Percentiles rank a stretch among this genome's conserved stretches.
Conservation (phyloP, 202 grass and related monocot genomes). For the Thinopyrum obtusiflorum region DNA sequence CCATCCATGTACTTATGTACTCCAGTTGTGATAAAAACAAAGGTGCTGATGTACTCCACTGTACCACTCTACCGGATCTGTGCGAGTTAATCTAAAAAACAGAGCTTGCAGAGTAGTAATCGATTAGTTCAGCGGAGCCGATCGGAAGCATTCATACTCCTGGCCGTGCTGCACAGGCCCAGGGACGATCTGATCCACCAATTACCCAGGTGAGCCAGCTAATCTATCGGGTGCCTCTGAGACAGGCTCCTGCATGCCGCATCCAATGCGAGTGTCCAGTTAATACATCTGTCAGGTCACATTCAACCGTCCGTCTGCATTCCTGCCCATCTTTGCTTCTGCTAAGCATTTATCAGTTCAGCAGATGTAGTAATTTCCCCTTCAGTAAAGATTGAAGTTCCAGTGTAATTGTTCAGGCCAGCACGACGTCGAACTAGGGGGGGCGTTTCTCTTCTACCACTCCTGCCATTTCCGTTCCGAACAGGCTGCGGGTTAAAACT, state of each 20-base stretch:
- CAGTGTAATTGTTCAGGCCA: neutral
- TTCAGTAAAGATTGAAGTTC: neutral
- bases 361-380: neutral
- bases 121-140: neutral
- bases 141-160: neutral
- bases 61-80: too few species aligned
- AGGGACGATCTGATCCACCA: neutral
- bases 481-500: neutral
- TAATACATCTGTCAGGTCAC: neutral
- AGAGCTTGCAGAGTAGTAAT: neutral
- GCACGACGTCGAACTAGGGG: neutral
- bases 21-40: too few species aligned
- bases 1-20: too few species aligned
- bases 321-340: neutral
- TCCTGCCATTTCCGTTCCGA: neutral
- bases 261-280: neutral
- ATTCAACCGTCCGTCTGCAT: neutral
- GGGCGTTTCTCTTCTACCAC: neutral
- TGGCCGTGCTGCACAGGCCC: neutral
- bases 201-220: neutral
- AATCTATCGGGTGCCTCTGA: neutral
- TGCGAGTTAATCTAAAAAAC: too few species aligned
- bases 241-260: neutral
- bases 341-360: neutral
- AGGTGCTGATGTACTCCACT: too few species aligned